Percentiles rank a stretch among this genome's conserved stretches.
Evolutionary conservation across 345 rosid species (phyloP).

Genomic region (Lepidium aucheri): DNA sequence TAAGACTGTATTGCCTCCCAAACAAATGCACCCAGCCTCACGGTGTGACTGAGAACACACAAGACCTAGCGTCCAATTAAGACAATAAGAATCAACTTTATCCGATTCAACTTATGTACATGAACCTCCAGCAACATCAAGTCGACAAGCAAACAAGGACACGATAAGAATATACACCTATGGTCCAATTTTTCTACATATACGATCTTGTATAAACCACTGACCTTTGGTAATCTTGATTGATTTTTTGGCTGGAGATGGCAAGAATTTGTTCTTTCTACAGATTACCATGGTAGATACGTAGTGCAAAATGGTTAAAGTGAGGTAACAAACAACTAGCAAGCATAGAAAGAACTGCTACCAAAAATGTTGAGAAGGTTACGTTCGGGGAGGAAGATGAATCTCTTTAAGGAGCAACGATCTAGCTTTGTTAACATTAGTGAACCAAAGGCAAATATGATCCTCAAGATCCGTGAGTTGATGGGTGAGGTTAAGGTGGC

Average conservation of each 20-base stretch:
- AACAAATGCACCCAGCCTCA: not conserved
- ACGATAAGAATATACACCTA: not conserved
- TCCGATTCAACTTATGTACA: not conserved
- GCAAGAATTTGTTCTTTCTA: conserved; percentile 1
- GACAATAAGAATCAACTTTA: not conserved
- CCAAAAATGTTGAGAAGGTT: not conserved
- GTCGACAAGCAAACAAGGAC: not conserved
- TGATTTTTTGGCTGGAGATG: not conserved
- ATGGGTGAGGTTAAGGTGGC: conserved; percentile 29
- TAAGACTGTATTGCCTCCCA: too few relatives aligned
- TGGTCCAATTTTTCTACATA: not conserved
- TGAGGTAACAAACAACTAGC: not conserved
- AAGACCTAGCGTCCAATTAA: not conserved
- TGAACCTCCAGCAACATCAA: not conserved
- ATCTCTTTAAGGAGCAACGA: conserved; percentile 42
- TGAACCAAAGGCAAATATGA: conserved; percentile 56
- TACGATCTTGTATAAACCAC: not conserved
- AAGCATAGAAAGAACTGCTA: not conserved
- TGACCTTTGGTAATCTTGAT: conserved; percentile 3
- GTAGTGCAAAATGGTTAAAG: not conserved
- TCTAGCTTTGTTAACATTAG: conserved; percentile 51
- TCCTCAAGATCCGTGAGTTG: conserved; percentile 56
- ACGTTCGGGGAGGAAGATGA: conserved; percentile 22
- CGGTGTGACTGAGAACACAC: not conserved
- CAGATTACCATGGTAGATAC: not conserved